phyloP scores from a whole-genome alignment of 257 asterid species.

The Plantago major region DNA sequence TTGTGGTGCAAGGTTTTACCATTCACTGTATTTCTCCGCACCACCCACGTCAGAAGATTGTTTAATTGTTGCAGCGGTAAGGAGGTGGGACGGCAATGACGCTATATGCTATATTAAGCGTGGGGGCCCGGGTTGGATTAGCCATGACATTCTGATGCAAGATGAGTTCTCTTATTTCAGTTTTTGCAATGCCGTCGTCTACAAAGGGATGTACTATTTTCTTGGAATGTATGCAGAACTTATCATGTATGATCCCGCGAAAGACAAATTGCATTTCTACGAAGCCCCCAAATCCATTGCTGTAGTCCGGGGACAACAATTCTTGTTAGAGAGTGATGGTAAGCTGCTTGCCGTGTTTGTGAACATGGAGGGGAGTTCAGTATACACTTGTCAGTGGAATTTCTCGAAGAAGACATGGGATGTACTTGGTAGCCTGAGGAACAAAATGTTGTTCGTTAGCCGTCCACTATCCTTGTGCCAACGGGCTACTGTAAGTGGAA shows the following conservation, averaged over 20 bases:
- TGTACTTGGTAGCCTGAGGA: neutral
- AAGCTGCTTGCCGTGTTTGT: constrained; percentile 6
- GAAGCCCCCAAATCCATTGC: neutral
- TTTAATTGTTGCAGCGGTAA: neutral
- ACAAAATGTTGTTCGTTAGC: constrained; percentile 11
- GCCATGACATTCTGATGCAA: neutral
- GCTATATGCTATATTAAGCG: neutral
- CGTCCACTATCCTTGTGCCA: constrained; percentile 2
- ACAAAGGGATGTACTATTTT: constrained; percentile 2
- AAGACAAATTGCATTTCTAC: no score
- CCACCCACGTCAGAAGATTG: constrained; percentile 5
- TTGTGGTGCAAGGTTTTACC: neutral
- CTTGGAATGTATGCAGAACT: neutral
- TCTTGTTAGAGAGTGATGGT: constrained; percentile 5
- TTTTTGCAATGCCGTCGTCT: neutral
- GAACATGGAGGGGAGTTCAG: neutral
- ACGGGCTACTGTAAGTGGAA: constrained; percentile 12
- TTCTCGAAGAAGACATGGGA: constrained; percentile 3
- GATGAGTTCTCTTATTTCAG: no score
- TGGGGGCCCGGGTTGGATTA: neutral
- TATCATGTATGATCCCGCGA: neutral
- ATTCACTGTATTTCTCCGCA: neutral
- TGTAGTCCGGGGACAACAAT: neutral
- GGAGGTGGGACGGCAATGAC: neutral
- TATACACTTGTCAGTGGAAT: constrained; percentile 1